A percentile compares a stretch with the other conserved stretches of the same genome.
phyloP scores from a whole-genome alignment of 345 rosid species.

The Camelina neglecta region DNA sequence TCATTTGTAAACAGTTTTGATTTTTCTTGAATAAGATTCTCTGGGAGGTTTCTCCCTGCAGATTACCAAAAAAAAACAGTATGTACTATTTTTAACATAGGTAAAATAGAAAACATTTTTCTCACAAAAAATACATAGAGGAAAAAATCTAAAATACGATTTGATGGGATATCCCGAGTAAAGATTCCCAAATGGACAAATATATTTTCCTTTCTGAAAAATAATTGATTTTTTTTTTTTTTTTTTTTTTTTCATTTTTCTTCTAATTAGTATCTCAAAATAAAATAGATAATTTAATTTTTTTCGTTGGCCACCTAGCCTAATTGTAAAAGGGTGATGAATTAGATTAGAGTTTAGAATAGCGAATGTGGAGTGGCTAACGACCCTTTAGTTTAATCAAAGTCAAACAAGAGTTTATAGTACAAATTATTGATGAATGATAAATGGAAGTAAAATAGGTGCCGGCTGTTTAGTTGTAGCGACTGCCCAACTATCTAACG shows the following conservation, averaged over 20 bases:
- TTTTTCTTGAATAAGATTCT: no score
- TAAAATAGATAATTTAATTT: neutral
- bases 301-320: slow-evolving; percentile 30
- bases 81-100: no score
- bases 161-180: no score
- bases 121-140: no score
- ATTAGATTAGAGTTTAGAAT: neutral
- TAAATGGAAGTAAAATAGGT: slow-evolving; percentile 19
- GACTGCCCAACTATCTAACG: slow-evolving; percentile 45
- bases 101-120: no score
- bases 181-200: no score
- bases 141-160: no score
- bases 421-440: slow-evolving; percentile 18
- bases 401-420: slow-evolving; percentile 29
- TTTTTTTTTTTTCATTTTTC: neutral
- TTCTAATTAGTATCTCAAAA: neutral
- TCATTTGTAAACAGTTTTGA: no score
- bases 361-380: slow-evolving; percentile 21
- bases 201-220: no score
- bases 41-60: no score
- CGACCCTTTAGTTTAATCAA: slow-evolving; percentile 25
- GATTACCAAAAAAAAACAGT: no score
- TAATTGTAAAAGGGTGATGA: slow-evolving; percentile 2
- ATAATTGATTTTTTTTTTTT: no score
- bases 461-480: slow-evolving; percentile 36